A percentile compares a stretch with the other conserved stretches of the same genome.
phyloP scores from a whole-genome alignment of 352 stramenopile species.

The Phytophthora rubi region DNA sequence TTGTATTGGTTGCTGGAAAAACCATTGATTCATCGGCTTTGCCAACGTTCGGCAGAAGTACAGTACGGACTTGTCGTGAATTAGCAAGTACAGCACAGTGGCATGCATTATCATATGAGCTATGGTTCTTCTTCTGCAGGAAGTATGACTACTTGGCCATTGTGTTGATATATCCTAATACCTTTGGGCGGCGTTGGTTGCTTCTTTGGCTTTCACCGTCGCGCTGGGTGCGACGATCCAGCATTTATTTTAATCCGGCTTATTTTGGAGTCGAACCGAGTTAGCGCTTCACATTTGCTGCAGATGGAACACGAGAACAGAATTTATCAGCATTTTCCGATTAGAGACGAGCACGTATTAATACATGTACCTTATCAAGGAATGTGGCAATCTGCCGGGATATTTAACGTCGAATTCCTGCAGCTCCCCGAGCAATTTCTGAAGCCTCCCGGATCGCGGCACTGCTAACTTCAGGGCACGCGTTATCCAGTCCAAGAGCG shows the following conservation, averaged over 20 bases:
- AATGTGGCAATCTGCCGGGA: slow-evolving; percentile 6
- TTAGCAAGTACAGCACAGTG: background rate
- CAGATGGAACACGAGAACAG: background rate
- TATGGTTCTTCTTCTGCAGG: background rate
- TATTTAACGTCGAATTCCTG: slow-evolving; percentile 14
- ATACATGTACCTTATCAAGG: slow-evolving; percentile 15
- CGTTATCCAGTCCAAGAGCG: slow-evolving; percentile 8
- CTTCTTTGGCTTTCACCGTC: background rate
- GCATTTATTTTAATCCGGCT: background rate
- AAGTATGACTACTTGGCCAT: background rate
- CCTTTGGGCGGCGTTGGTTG: no score
- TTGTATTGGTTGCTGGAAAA: no score
- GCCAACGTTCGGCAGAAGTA: no score
- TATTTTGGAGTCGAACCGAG: background rate
- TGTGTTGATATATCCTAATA: background rate
- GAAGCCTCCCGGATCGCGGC: background rate
- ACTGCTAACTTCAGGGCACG: background rate
- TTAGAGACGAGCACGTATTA: background rate
- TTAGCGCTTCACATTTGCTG: slow-evolving; percentile 9
- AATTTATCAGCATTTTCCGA: background rate
- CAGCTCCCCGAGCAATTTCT: slow-evolving; percentile 2
- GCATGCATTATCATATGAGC: background rate
- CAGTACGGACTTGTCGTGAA: no score
- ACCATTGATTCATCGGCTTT: no score
- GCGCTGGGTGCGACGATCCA: background rate